A percentile compares a stretch with the other conserved stretches of the same genome.
Conservation (phyloP, 2,329 filamentous ascomycete species). For the Stenocarpella maydis region DNA sequence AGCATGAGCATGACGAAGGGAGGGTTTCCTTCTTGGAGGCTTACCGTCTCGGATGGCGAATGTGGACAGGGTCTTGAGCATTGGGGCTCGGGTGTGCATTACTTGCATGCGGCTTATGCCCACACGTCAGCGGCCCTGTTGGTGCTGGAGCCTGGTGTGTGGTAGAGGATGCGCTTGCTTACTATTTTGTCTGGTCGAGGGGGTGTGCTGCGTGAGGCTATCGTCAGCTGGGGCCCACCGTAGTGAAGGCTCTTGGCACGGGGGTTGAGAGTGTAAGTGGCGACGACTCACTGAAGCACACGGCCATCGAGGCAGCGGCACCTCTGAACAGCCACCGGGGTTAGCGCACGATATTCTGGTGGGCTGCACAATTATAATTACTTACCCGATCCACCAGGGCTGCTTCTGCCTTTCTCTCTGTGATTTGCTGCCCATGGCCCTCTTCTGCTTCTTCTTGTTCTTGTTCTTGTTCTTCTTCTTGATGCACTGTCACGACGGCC, state of each 20-base stretch:
- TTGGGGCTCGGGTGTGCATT: conserved; percentile 49
- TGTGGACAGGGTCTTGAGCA: conserved; percentile 48
- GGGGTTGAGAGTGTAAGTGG: not conserved
- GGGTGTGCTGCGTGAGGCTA: conserved; percentile 48
- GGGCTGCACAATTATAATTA: not conserved
- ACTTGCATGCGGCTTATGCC: conserved; percentile 53
- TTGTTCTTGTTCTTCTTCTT: no score
- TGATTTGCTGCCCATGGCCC: conserved; percentile 26
- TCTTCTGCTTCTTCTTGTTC: no score
- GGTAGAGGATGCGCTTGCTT: conserved; percentile 34
- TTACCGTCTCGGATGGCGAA: conserved; percentile 52
- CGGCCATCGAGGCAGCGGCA: conserved; percentile 54
- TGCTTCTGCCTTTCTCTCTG: conserved; percentile 45
- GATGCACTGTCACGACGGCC: not conserved
- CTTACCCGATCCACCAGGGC: conserved; percentile 55
- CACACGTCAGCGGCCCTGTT: not conserved
- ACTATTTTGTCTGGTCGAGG: conserved; percentile 56
- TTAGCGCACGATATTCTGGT: not conserved
- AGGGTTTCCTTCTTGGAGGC: not conserved
- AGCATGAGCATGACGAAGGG: no score
- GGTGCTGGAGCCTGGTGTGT: not conserved
- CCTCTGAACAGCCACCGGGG: conserved; percentile 42
- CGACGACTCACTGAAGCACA: conserved; percentile 55
- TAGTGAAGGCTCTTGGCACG: not conserved
- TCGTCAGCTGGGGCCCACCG: conserved; percentile 11